Evolutionary conservation across 2,329 filamentous ascomycete genomes (phyloP), one percentile per base, ranked within the genome.

Genomic region (Colletotrichum orbiculare): DNA sequence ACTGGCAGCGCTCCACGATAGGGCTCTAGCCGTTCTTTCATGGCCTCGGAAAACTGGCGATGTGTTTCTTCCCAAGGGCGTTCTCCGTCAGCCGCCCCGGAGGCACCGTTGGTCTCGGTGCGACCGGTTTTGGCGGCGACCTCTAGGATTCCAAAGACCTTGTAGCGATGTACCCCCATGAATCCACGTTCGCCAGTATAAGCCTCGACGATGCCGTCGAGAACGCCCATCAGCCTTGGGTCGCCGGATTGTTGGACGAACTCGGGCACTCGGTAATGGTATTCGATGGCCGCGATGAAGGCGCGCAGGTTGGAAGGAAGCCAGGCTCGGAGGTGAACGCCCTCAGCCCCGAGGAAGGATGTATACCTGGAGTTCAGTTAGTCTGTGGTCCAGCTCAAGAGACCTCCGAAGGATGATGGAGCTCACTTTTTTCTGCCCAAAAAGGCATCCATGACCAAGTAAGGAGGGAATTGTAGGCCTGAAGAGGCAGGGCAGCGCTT

Each of bases 101-200:
- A 84, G 11, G 78, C 74, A 2, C 84, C 83, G 55, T 85, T 86
- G 0, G 83, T 86, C 63, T 81, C 83, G 0, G 83, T 82, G 3
- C 84, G 77, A 1, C 84, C 83, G 0, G 81, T 84, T 71, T 86
- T 86, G 25, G 78, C 80, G 0, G 84, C 83, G n/a, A 85, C 79
- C 63, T 86, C 83, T 0, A 86, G 79, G 25, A 86, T 82, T 0
- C 83, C 84, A 60, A 84, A 86, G 5, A 86, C 83, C 69, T 86
- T 86, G 72, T 86, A 85, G 13, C 83, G 75, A 69, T 86, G 84
- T 0, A 80, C 81, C 1, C 84, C 83, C 83, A 86, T 84, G 69
- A 86, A 87, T 1, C 84, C 84, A 15, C 84, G 77, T 67, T 86
- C 83, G 1, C 83, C 84, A 0, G 82, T 82, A 65, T 86, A 87